Percentiles rank a stretch among this genome's conserved stretches.
phyloP scores from a whole-genome alignment of 106 monocot species.

The Allium cepa region DNA sequence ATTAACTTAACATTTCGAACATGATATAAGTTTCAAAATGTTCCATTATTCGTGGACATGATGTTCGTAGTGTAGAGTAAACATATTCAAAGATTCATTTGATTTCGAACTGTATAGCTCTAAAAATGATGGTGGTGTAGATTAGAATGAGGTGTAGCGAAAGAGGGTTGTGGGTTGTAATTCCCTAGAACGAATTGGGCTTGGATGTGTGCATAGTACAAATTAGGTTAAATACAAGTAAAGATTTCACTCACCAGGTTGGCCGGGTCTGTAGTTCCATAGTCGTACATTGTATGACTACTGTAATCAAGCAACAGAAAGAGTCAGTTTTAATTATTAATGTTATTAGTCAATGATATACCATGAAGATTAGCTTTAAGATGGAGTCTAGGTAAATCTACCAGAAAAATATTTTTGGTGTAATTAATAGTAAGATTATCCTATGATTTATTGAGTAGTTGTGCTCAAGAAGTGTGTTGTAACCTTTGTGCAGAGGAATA shows the following conservation, averaged over 20 bases:
- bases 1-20: no score
- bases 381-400: not conserved
- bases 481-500: constrained; percentile 93
- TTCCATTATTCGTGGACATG: no score
- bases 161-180: no score
- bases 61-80: no score
- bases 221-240: not conserved
- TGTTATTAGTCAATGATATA: not conserved
- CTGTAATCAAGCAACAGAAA: constrained; percentile 4
- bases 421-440: not conserved
- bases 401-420: not conserved
- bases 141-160: no score
- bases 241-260: constrained; percentile 6
- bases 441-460: constrained; percentile 4
- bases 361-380: not conserved
- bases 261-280: constrained; percentile 13
- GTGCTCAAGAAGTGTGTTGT: constrained; percentile 62
- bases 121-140: no score
- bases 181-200: no score
- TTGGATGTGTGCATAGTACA: not conserved
- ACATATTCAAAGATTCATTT: no score
- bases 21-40: no score
- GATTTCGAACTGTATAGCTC: no score
- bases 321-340: not conserved
- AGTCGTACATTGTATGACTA: constrained; percentile 29